phyloP scores from a whole-genome alignment of 768 basidiomycete species.

The Dioszegia hungarica region DNA sequence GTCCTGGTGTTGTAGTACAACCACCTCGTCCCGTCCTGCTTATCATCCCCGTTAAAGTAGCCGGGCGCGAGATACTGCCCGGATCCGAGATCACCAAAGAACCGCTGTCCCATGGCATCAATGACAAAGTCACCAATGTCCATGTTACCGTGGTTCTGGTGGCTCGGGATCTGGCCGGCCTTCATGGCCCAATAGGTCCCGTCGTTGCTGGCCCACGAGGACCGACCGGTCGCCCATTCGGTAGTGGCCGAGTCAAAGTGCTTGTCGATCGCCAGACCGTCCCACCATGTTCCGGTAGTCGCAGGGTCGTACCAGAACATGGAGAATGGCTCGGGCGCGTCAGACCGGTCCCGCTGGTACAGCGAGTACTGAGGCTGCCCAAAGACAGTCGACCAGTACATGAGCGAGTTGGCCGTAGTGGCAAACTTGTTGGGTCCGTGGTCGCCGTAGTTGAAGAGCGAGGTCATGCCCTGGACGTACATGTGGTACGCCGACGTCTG shows the following conservation, averaged over 20 bases:
- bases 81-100: constrained; percentile 90
- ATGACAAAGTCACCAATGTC: constrained; percentile 93
- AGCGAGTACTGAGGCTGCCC: constrained; percentile 69
- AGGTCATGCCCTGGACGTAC: constrained; percentile 76
- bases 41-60: constrained; percentile 70
- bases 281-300: constrained; percentile 85
- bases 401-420: constrained; percentile 81
- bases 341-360: constrained; percentile 83
- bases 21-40: constrained; percentile 70
- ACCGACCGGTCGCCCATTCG: constrained; percentile 88
- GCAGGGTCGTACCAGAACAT: constrained; percentile 90
- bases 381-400: constrained; percentile 70
- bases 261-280: constrained; percentile 71
- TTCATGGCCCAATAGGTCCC: constrained; percentile 85
- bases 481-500: constrained; percentile 84
- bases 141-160: constrained; percentile 92
- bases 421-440: constrained; percentile 92
- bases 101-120: constrained; percentile 86
- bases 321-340: constrained; percentile 71
- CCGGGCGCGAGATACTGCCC: constrained; percentile 70
- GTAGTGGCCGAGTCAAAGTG: constrained; percentile 68
- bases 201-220: constrained; percentile 81
- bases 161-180: constrained; percentile 69
- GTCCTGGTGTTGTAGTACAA: constrained; percentile 93
- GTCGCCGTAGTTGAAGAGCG: constrained; percentile 57